Evolutionary conservation across 2,329 filamentous ascomycete genomes (phyloP), one percentile per base, ranked within the genome.

Genomic region (Aspergillus puulaauensis): DNA sequence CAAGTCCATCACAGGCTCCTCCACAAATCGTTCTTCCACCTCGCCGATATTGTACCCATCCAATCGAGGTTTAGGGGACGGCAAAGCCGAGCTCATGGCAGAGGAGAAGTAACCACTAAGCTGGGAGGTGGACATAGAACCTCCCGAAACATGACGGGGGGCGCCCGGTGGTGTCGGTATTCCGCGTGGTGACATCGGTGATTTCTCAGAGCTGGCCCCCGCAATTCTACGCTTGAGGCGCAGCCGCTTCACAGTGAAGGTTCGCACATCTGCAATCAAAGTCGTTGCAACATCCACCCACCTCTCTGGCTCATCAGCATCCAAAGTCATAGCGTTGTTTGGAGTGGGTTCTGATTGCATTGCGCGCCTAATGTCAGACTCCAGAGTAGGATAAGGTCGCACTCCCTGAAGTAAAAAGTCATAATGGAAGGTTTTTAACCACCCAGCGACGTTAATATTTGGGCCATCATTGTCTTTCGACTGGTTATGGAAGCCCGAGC

Each of bases 381-480:
- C 79, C 5, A 86, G 67, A 17, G 77, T 73, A 4, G 70, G 63
- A 58, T 86, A 85, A 3, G 82, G 82, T 39, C 79, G 78, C 39
- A 85, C 82, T 14, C 81, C 83, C 69, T 86, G 83, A 2, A 86
- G 76, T 9, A 80, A 75, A 62, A 86, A 86, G 66, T 86, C 83
- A 57, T 83, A 79, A 65, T 86, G 84, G 61, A 83, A 85, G 9
- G 72, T 73, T 57, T 79, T 81, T 21, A 86, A 66, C 79, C 82
- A 86, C 4, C 83, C 83, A 57, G 82, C 83, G 15, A 85, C 83
- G 60, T 84, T 83, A 54, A 80, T 73, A 21, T 77, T 77, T n/a
- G 80, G 77, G 17, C 80, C 78, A 37, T 80, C 75, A 27, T 68
- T 68, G n/a, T 76, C 72, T 59, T 64, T 73, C 39, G 64, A 58